Evolutionary conservation across 371 early-diverging fungal genomes (phyloP).

Genomic region (Mortierella sp.): DNA sequence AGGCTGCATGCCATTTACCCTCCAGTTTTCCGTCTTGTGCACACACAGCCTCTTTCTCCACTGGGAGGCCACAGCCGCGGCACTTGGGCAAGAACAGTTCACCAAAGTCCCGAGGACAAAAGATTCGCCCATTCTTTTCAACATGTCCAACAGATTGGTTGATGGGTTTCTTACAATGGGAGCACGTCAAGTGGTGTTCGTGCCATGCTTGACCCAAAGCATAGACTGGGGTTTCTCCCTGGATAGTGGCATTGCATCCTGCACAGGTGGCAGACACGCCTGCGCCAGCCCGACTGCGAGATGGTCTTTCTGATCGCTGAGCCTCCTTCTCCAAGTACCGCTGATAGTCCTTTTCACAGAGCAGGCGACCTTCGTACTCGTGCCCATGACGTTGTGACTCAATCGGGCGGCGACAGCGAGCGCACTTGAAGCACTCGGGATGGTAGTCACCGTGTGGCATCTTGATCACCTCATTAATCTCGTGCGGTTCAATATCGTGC

Average conservation of each 20-base stretch:
- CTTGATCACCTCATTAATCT: constrained; percentile 32
- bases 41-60: constrained; percentile 80
- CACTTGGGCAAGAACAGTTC: constrained; percentile 73
- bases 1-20: constrained; percentile 83
- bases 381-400: constrained; percentile 70
- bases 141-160: constrained; percentile 59
- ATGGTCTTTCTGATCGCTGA: constrained; percentile 43
- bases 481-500: constrained; percentile 48
- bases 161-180: constrained; percentile 71
- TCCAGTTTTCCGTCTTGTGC: constrained; percentile 82
- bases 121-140: constrained; percentile 79
- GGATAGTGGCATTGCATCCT: constrained; percentile 34
- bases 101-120: constrained; percentile 80
- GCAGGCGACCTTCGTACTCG: constrained; percentile 70
- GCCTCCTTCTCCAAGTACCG: constrained; percentile 58
- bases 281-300: constrained; percentile 47
- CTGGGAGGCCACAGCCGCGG: constrained; percentile 71
- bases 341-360: constrained; percentile 77
- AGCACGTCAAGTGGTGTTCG: constrained; percentile 73
- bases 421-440: constrained; percentile 74
- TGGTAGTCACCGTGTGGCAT: constrained; percentile 61
- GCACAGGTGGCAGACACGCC: constrained; percentile 21
- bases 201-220: constrained; percentile 74
- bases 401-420: constrained; percentile 70
- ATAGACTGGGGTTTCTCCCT: constrained; percentile 61